Conservation (phyloP, 1,284 basidiomycete species). For the Caloboletus firmus region DNA sequence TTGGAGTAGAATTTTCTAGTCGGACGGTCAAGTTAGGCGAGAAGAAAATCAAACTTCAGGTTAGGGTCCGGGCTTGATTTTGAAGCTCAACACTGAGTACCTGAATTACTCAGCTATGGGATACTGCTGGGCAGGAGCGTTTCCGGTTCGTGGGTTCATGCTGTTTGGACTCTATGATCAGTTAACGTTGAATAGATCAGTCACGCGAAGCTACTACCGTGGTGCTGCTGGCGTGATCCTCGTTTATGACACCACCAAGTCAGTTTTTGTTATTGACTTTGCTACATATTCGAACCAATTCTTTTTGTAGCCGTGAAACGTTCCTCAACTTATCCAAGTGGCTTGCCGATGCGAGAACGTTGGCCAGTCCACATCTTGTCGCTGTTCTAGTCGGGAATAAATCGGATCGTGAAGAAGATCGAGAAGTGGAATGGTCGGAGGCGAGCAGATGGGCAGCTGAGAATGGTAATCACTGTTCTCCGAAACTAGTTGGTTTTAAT, state of each 20-base stretch:
- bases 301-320: constrained; percentile 62
- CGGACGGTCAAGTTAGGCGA: constrained; percentile 86
- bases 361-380: constrained; percentile 87
- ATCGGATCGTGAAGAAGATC: constrained; percentile 88
- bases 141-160: constrained; percentile 62
- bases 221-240: constrained; percentile 93
- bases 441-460: constrained; percentile 94
- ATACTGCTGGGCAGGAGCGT: constrained; percentile 95
- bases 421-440: constrained; percentile 94
- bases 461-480: constrained; percentile 58
- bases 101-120: constrained; percentile 72
- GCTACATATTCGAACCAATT: constrained; percentile 17
- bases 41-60: constrained; percentile 93
- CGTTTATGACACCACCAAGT: constrained; percentile 97
- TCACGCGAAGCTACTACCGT: constrained; percentile 95
- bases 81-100: constrained; percentile 13
- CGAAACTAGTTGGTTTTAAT: not conserved
- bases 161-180: constrained; percentile 9
- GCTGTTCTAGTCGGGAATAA: constrained; percentile 96
- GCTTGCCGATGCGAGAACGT: constrained; percentile 88
- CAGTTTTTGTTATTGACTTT: constrained; percentile 28
- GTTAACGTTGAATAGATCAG: constrained; percentile 59
- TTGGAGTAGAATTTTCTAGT: constrained; percentile 94
- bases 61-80: constrained; percentile 36
- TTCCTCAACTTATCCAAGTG: constrained; percentile 83